Evolutionary conservation across 75 land plant species (phyloP).

Genomic region (Pinus albicaulis): DNA sequence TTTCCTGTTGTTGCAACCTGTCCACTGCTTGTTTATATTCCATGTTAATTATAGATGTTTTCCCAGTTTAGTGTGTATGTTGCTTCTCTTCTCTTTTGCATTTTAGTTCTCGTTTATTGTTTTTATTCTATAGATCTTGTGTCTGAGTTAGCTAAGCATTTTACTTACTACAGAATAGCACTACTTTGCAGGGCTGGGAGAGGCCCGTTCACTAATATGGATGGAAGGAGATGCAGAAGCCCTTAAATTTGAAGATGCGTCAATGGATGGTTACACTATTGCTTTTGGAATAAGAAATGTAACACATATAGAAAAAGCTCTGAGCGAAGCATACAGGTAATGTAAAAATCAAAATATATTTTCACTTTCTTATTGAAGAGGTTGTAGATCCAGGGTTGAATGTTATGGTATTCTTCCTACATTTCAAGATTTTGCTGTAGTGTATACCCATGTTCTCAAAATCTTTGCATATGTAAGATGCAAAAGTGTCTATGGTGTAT

Average conservation of each 20-base stretch:
- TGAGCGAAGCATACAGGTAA: constrained; percentile 88
- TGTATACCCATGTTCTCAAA: too few relatives aligned
- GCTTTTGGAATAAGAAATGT: constrained; percentile 99
- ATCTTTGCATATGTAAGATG: too few relatives aligned
- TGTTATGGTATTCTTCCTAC: too few relatives aligned
- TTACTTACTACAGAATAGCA: background rate
- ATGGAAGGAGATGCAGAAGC: constrained; percentile 98
- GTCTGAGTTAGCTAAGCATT: background rate
- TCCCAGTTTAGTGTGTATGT: background rate
- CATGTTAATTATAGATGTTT: background rate
- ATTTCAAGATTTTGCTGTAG: too few relatives aligned
- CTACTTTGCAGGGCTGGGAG: constrained; percentile 56
- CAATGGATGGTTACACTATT: constrained; percentile 98
- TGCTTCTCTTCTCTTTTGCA: too few relatives aligned
- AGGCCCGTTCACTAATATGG: constrained; percentile 62
- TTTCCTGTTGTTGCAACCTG: background rate
- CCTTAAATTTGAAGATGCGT: constrained; percentile 62
- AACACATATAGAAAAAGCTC: constrained; percentile 93
- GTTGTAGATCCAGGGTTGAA: too few relatives aligned
- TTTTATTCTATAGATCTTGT: too few relatives aligned
- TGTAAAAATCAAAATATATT: too few relatives aligned
- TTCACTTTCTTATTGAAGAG: too few relatives aligned
- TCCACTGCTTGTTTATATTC: background rate
- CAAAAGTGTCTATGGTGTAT: too few relatives aligned
- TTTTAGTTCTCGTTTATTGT: too few relatives aligned